Base-by-base conservation (phyloP, 352 stramenopile genomes). In the Peronospora belbahrii region DNA sequence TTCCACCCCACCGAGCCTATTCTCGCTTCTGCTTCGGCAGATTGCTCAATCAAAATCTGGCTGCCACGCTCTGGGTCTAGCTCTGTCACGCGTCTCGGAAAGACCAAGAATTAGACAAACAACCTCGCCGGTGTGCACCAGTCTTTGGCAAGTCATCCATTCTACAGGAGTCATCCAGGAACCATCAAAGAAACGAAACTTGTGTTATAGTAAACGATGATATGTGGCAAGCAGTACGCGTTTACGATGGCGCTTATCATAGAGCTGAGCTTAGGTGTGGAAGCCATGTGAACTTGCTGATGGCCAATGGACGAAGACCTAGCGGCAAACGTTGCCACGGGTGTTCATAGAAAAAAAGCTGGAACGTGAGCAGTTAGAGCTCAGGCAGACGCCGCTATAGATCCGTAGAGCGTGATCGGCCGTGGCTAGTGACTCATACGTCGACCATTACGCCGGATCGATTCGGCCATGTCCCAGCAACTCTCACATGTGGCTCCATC, bases 11-110 rank as follows among this genome's bases (percentile, higher is more conserved):
- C 73, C 0, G 82, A 90, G 32, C 83, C 83, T 18, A 88, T 95
- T 52, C 48, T 95, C 18, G 83, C 80, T 20, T 91, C 81, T 9
- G 81, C 78, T 14, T 95, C 83, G 37, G 81, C 83, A 2, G 83
- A 95, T 42, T 85, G 75, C 44, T 85, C 78, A 7, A 80, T 95
- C 40, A 89, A 89, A 46, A 90, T 95, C 37, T 95, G 83, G 83
- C 43, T 90, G 20, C 82, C 82, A 22, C 63, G 77, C n/a, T 67
- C 73, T 8, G 47, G 51, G 31, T 70, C 61, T 13, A 67, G 44
- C 28, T 60, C 60, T 2, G 67, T 73, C 2, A 48, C 72, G 3
- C 55, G 74, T 14, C 65, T 86, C 1, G 36, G 65, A 27, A 89
- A 89, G 46, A 24, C 63, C 43, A 89, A 89, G 60, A 81, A 57